These are phyloP conservation scores for Myriangium duriaei DNA, from an alignment of 2,329 filamentous ascomycete species.

Conservation along the genomic window DNA sequence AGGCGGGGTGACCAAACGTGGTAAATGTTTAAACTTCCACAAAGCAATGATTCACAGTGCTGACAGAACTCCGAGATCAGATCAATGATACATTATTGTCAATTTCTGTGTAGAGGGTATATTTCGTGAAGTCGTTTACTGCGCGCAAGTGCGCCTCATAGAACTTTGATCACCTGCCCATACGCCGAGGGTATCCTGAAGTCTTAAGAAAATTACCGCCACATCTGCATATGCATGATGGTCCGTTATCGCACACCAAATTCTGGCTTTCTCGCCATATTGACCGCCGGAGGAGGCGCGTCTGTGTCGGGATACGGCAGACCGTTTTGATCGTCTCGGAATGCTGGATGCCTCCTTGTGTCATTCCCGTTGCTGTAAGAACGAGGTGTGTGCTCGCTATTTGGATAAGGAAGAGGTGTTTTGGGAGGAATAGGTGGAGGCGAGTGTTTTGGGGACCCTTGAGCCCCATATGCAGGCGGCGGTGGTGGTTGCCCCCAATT, in stretches of 20 bases:
- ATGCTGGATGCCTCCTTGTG: slow-evolving; percentile 14
- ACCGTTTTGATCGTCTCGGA: slow-evolving; percentile 2
- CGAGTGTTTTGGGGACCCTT: slow-evolving; percentile 7
- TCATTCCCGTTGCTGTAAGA: slow-evolving; percentile 24
- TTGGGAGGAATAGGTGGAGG: slow-evolving; percentile 68
- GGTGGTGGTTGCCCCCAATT: slow-evolving; percentile 6
- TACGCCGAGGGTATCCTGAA: no score
- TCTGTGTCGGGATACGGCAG: slow-evolving; percentile 74
- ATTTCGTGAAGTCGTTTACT: no score
- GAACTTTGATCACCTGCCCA: no score
- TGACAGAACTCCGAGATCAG: no score
- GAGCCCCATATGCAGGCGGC: neutral
- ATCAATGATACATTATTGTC: no score
- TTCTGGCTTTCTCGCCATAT: slow-evolving; percentile 75
- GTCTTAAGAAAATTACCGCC: no score
- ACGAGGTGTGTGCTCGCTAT: slow-evolving; percentile 13
- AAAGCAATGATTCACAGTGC: no score
- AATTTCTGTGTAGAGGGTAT: no score
- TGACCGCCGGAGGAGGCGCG: slow-evolving; percentile 69
- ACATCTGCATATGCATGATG: no score
- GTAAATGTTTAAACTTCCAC: no score
- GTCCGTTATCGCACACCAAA: slow-evolving; percentile 46
- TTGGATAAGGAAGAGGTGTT: slow-evolving; percentile 16
- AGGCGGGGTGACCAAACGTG: no score
- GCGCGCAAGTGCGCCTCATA: no score